These are phyloP conservation scores for Sarocladium strictum DNA, from an alignment of 2,329 filamentous ascomycete genomes.

Conservation along the genomic window DNA sequence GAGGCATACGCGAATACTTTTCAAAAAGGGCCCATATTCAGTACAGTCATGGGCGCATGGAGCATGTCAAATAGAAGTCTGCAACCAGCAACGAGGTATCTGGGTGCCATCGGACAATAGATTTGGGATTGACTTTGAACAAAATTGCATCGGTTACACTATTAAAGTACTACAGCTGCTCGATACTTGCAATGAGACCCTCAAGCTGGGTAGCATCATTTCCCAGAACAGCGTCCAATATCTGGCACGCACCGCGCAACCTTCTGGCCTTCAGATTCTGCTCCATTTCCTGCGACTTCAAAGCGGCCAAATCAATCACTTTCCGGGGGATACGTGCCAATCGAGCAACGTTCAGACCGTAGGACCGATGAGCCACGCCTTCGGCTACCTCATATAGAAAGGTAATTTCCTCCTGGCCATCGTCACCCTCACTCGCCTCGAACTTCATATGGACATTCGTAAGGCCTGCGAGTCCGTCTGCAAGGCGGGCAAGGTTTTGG, in stretches of 20 bases:
- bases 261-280: constrained; percentile 59
- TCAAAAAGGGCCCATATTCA: not conserved
- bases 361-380: constrained; percentile 88
- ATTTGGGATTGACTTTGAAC: constrained; percentile 7
- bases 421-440: constrained; percentile 34
- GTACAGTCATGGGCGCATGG: not conserved
- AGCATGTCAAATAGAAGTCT: not conserved
- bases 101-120: constrained; percentile 3
- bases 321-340: constrained; percentile 73
- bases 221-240: constrained; percentile 37
- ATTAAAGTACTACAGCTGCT: constrained; percentile 43
- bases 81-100: not conserved
- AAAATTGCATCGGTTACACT: not conserved
- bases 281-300: constrained; percentile 77
- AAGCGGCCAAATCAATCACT: constrained; percentile 72
- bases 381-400: constrained; percentile 91
- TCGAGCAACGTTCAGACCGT: constrained; percentile 88
- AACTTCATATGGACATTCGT: constrained; percentile 96
- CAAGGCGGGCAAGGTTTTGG: constrained; percentile 71
- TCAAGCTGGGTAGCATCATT: constrained; percentile 38
- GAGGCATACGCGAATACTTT: not conserved
- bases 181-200: constrained; percentile 48
- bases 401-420: constrained; percentile 71
- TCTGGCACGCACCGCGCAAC: constrained; percentile 42
- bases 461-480: constrained; percentile 62